These are phyloP conservation scores for Acacia crassicarpa DNA, from an alignment of 306 rosid genomes.

Conservation along the genomic window DNA sequence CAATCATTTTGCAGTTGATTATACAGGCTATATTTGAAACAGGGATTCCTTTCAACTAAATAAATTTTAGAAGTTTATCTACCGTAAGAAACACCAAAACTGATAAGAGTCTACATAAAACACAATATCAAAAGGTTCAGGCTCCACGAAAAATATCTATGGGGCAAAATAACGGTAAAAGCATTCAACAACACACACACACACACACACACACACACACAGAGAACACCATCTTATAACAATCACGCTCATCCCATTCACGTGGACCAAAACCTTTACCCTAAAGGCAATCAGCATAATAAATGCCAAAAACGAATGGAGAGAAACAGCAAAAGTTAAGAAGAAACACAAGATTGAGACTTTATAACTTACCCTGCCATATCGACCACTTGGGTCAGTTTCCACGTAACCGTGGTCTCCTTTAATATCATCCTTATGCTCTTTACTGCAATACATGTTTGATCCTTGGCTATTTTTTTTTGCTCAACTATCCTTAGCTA, in stretches of 20 bases:
- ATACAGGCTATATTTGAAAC: background rate
- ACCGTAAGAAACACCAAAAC: background rate
- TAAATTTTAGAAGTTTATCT: background rate
- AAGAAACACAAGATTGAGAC: background rate
- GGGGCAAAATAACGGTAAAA: background rate
- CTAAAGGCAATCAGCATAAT: constrained; percentile 4
- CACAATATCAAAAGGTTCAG: constrained; percentile 10
- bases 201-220: background rate
- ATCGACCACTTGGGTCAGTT: constrained; percentile 77
- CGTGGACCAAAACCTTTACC: background rate
- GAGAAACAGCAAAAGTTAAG: background rate
- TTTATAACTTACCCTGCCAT: constrained; percentile 64
- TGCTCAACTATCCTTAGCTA: background rate
- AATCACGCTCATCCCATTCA: background rate
- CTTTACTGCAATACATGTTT: constrained; percentile 46
- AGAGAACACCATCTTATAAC: background rate
- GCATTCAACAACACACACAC: background rate
- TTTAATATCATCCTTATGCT: constrained; percentile 31
- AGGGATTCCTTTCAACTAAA: constrained; percentile 15
- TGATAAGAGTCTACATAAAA: background rate
- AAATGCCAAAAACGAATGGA: background rate
- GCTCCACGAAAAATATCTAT: background rate
- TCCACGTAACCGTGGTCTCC: constrained; percentile 54
- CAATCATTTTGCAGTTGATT: constrained; percentile 23
- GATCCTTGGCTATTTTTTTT: background rate